These are phyloP conservation scores for Cryptococcus maquisensis DNA, from an alignment of 1,284 basidiomycete genomes.

Conservation along the genomic window DNA sequence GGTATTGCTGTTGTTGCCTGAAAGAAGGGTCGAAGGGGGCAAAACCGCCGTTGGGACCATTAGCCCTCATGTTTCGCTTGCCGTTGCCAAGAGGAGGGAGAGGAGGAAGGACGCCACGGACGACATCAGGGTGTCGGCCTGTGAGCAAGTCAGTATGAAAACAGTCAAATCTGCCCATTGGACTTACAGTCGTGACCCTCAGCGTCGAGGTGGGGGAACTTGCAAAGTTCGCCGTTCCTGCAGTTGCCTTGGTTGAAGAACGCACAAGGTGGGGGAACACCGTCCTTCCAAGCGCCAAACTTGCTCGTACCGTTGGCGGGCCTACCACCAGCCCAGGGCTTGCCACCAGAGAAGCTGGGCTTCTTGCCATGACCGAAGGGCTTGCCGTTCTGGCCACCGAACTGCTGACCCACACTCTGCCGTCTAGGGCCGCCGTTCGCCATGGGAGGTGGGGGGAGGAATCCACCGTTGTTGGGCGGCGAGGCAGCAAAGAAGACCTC, in stretches of 20 bases:
- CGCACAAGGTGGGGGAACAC: constrained; percentile 46
- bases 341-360: constrained; percentile 44
- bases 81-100: constrained; percentile 28
- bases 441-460: constrained; percentile 15
- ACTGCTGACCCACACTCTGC: constrained; percentile 29
- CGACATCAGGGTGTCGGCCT: constrained; percentile 47
- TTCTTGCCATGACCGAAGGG: constrained; percentile 41
- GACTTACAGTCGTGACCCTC: constrained; percentile 43
- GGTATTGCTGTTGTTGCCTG: constrained; percentile 29
- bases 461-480: constrained; percentile 22
- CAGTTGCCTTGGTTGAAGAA: constrained; percentile 48
- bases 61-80: constrained; percentile 25
- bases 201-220: constrained; percentile 47
- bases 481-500: constrained; percentile 42
- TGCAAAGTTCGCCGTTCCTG: constrained; percentile 48
- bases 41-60: constrained; percentile 5
- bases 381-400: constrained; percentile 16
- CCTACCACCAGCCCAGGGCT: constrained; percentile 21
- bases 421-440: constrained; percentile 10
- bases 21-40: constrained; percentile 18
- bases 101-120: constrained; percentile 42
- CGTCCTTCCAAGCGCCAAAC: constrained; percentile 46
- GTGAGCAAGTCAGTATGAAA: background rate
- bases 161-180: background rate
- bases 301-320: constrained; percentile 11